phyloP scores from a whole-genome alignment of 2,329 filamentous ascomycete species.

The Epichloe scottii region DNA sequence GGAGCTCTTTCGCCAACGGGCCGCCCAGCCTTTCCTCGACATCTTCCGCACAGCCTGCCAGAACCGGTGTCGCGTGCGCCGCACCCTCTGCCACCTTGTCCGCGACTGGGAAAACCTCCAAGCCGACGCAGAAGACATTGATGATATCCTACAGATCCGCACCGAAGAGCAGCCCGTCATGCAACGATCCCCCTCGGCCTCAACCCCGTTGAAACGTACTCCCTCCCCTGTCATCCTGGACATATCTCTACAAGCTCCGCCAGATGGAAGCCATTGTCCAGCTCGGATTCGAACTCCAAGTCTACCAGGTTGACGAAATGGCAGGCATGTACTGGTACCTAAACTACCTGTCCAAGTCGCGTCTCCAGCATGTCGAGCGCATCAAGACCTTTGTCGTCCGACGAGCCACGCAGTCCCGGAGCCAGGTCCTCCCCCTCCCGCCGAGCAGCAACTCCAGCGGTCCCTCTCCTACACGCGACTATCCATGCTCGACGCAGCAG shows the following conservation, averaged over 20 bases:
- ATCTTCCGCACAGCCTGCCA: slow-evolving; percentile 76
- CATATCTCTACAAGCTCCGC: slow-evolving; percentile 77
- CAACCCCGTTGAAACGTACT: slow-evolving; percentile 41
- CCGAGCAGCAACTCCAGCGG: slow-evolving; percentile 32
- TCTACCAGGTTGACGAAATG: slow-evolving; percentile 79
- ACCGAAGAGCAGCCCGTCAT: slow-evolving; percentile 48
- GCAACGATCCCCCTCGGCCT: slow-evolving; percentile 23
- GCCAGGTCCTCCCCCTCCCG: slow-evolving; percentile 11
- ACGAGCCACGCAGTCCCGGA: slow-evolving; percentile 19
- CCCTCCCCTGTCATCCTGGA: slow-evolving; percentile 79
- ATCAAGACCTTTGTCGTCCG: slow-evolving; percentile 53
- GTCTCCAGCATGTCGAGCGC: slow-evolving; percentile 57
- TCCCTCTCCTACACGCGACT: slow-evolving; percentile 45
- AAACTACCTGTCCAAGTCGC: slow-evolving; percentile 56
- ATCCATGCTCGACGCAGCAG: slow-evolving; percentile 51
- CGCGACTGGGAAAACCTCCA: slow-evolving; percentile 77
- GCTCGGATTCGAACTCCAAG: slow-evolving; percentile 84
- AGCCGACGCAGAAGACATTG: slow-evolving; percentile 65
- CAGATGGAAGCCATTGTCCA: slow-evolving; percentile 81
- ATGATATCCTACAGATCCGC: slow-evolving; percentile 50
- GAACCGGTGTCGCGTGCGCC: slow-evolving; percentile 79
- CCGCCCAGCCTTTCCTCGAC: slow-evolving; percentile 65
- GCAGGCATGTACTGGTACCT: slow-evolving; percentile 87
- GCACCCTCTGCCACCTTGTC: slow-evolving; percentile 76
- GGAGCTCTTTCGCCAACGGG: slow-evolving; percentile 51